Evolutionary conservation across 2,329 filamentous ascomycete genomes (phyloP).

Genomic region (Ophidiomyces ophidiicola): DNA sequence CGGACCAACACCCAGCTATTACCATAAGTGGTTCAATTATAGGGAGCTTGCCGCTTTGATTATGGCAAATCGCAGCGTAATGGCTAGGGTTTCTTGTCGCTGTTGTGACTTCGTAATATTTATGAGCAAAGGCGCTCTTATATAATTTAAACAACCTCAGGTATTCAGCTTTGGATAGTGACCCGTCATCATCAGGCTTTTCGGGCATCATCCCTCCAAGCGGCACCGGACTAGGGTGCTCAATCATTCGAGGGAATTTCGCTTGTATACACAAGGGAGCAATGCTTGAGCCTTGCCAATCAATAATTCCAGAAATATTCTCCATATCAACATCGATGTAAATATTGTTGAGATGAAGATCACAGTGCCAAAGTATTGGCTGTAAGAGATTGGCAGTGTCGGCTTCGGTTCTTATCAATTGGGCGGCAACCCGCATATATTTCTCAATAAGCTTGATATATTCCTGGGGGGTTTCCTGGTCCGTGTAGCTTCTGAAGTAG

Average conservation of each 20-base stretch:
- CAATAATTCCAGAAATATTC: slow-evolving; percentile 10
- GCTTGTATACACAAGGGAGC: slow-evolving; percentile 20
- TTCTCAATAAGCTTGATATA: slow-evolving; percentile 3
- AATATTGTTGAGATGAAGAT: slow-evolving; percentile 12
- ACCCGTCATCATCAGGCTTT: too few species aligned
- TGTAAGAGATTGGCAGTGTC: not conserved
- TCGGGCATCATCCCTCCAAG: not conserved
- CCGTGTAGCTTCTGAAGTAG: slow-evolving; percentile 2
- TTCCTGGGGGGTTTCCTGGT: slow-evolving; percentile 4
- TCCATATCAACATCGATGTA: slow-evolving; percentile 3
- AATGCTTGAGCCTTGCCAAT: slow-evolving; percentile 7
- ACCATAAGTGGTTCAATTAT: slow-evolving; percentile 3
- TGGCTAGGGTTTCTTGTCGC: not conserved
- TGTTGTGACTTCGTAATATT: slow-evolving; percentile 2
- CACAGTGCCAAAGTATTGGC: slow-evolving; percentile 11
- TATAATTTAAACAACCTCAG: not conserved
- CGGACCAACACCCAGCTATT: not conserved
- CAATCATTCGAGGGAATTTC: slow-evolving; percentile 16
- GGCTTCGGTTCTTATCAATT: not conserved
- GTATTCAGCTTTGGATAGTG: not conserved
- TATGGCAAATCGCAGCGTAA: slow-evolving; percentile 2
- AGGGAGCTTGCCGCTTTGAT: slow-evolving; percentile 2
- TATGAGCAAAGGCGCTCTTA: not conserved
- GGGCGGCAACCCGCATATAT: not conserved
- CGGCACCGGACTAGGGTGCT: not conserved